Conservation (phyloP, 345 rosid genomes). For the Bruguiera parviflora region DNA sequence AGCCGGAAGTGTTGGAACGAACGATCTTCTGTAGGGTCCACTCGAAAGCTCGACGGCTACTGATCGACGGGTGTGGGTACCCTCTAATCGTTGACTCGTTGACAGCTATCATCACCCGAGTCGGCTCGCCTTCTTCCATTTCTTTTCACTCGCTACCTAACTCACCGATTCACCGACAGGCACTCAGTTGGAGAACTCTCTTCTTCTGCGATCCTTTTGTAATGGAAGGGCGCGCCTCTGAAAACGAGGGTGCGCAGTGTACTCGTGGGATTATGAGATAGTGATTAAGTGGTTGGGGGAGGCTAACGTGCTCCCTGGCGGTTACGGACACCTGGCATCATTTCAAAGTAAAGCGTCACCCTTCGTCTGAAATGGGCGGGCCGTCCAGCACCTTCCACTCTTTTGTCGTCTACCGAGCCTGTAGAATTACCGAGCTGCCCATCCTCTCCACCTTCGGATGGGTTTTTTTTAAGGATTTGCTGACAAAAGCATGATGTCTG, state of each 20-base stretch:
- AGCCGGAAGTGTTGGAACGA: conserved; percentile 65
- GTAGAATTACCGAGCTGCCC: not conserved
- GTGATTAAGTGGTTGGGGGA: fast-evolving
- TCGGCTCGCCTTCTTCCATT: conserved; percentile 43
- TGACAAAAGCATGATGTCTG: too few species aligned
- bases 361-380: not conserved
- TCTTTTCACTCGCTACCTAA: conserved; percentile 10
- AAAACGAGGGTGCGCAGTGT: not conserved
- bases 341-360: not conserved
- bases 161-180: not conserved
- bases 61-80: conserved; percentile 89
- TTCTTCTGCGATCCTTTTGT: not conserved
- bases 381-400: not conserved
- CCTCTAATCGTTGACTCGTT: conserved; percentile 88
- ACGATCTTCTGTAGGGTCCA: conserved; percentile 90
- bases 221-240: not conserved
- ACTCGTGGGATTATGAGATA: not conserved
- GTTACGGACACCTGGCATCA: not conserved
- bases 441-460: too few species aligned
- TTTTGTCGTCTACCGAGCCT: not conserved
- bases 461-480: too few species aligned
- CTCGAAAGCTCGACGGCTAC: conserved; percentile 87
- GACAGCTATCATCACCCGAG: conserved; percentile 78
- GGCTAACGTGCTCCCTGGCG: not conserved
- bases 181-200: not conserved